Base-by-base conservation (phyloP, 345 rosid species). In the Erysimum cheiranthoides region DNA sequence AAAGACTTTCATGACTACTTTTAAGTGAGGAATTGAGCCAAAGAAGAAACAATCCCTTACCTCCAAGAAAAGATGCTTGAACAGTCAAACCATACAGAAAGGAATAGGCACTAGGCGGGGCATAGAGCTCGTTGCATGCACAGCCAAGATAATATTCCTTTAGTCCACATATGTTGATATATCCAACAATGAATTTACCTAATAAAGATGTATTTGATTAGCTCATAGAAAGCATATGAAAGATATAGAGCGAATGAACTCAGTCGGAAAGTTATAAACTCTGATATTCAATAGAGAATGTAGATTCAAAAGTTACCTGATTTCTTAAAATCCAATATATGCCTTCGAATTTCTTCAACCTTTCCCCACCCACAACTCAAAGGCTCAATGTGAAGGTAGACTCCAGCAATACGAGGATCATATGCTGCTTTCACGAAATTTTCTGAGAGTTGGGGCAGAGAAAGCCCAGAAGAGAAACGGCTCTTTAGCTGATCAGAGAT, bases 91-190 rank as follows among this genome's bases (percentile, higher is more conserved):
- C 98, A 70, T 89, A 87, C 65, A 92, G 78, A 43, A 91, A 94
- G 73, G 90, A 90, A 84, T 92, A 94, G 32, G 97, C 98, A 80
- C 97, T 88, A 56, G 98, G 95, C 54, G 98, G 98, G 50, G 94
- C 90, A 78, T 92, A 94, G 62, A 90, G 79, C 84, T 92, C 96
- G 52, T 82, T 84, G 80, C 98, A 94, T 34, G 92, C 91, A 82
- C 90, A 87, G 11, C 91, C 97, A 75, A 94, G 93, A 77, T 92
- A 92, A 72, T 89, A 90, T 78, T 94, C 97, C 78, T 90, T 92
- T 74, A 90, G 91, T 79, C 86, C 85, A 80, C 96, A 94, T 17
- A 83, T 84, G 77, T 89, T 88, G 80, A 78, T 80, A 74, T 90
- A 94, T 18, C 93, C 90, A 75, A 90, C 78, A 45, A 94, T 76